A percentile compares a stretch with the other conserved stretches of the same genome.
Conservation (phyloP, 768 basidiomycete genomes). For the Crassisporium funariophilum region DNA sequence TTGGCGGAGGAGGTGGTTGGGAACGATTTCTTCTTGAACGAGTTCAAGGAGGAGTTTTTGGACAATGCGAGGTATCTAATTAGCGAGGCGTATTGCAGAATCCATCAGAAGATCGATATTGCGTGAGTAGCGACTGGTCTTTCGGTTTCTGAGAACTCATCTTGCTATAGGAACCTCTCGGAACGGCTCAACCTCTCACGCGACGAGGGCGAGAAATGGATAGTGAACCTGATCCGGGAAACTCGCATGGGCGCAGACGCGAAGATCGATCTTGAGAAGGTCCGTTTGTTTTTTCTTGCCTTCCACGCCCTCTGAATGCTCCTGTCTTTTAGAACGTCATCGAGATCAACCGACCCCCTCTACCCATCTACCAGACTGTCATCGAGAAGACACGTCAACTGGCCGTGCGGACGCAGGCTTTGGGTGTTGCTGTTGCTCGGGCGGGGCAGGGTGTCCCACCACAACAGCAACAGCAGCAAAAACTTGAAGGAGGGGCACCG, state of each 20-base stretch:
- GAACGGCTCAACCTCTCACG: slow-evolving; percentile 90
- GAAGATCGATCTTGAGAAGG: slow-evolving; percentile 97
- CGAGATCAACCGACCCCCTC: slow-evolving; percentile 87
- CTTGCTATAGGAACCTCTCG: slow-evolving; percentile 73
- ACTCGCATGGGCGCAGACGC: slow-evolving; percentile 96
- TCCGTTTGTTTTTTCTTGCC: slow-evolving; percentile 29
- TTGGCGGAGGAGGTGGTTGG: slow-evolving; percentile 80
- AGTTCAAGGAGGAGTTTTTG: slow-evolving; percentile 91
- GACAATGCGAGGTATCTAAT: slow-evolving; percentile 96
- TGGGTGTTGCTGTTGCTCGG: slow-evolving; percentile 70
- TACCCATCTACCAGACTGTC: slow-evolving; percentile 90
- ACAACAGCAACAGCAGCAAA: neutral
- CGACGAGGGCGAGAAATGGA: slow-evolving; percentile 99
- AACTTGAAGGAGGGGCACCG: neutral
- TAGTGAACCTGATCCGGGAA: slow-evolving; percentile 97
- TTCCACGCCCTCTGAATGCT: neutral
- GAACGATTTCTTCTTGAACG: slow-evolving; percentile 92
- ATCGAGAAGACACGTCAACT: slow-evolving; percentile 96
- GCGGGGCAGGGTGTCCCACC: slow-evolving; percentile 23
- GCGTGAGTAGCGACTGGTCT: slow-evolving; percentile 43
- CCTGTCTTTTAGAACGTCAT: slow-evolving; percentile 76
- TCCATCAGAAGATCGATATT: slow-evolving; percentile 92
- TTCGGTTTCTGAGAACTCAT: neutral
- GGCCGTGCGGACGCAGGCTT: slow-evolving; percentile 86
- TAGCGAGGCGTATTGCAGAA: slow-evolving; percentile 96